Percentiles rank a stretch among this genome's conserved stretches.
phyloP scores from a whole-genome alignment of 306 rosid species.

The Rosa lucieae region DNA sequence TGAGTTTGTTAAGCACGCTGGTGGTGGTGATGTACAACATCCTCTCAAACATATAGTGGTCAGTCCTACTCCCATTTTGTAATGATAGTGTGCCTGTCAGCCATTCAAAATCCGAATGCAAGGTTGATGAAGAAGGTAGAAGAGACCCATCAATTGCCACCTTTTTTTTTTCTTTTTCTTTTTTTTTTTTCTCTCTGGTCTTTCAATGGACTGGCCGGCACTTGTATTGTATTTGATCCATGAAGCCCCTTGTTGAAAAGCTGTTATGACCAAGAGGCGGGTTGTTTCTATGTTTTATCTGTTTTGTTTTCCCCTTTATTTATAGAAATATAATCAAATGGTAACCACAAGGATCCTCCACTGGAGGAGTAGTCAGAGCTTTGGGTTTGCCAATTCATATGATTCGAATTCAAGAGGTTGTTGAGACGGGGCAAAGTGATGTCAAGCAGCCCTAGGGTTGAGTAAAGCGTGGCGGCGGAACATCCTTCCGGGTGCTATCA shows the following conservation, averaged over 20 bases:
- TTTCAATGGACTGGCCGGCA: constrained; percentile 9
- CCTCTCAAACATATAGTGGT: constrained; percentile 77
- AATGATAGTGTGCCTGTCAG: background rate
- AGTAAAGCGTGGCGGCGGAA: too few species aligned
- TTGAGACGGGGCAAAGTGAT: too few species aligned
- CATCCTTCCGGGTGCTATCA: too few species aligned
- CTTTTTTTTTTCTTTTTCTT: background rate
- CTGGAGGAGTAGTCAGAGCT: too few species aligned
- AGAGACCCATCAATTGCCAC: background rate
- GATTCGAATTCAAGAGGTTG: too few species aligned
- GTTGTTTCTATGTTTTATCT: background rate
- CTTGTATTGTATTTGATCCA: constrained; percentile 4
- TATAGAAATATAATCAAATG: background rate
- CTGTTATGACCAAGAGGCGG: background rate
- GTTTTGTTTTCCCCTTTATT: background rate
- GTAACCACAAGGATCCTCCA: background rate
- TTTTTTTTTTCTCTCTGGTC: background rate
- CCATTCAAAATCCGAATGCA: background rate
- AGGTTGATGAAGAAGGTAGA: background rate
- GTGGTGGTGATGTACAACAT: constrained; percentile 57
- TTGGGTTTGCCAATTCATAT: too few species aligned
- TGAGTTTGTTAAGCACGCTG: constrained; percentile 79
- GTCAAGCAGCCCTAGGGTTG: too few species aligned
- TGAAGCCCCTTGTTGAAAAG: constrained; percentile 17
- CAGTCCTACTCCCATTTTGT: constrained; percentile 35